Evolutionary conservation across 2,329 filamentous ascomycete genomes (phyloP).

Genomic region (Coleophoma crateriformis): DNA sequence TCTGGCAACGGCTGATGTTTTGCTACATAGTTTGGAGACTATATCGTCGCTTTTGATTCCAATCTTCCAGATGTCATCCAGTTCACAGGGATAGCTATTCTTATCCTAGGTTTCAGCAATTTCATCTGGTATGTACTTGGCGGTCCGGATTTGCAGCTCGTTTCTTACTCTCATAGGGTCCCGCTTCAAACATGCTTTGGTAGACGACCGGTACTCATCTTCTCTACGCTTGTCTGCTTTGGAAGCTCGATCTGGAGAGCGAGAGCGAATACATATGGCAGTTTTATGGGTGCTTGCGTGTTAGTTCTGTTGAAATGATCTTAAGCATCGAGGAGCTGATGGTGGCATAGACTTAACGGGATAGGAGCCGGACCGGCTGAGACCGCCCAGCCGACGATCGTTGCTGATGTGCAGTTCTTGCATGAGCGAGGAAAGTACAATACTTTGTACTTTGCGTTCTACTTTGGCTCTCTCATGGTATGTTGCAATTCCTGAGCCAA

Average conservation of each 20-base stretch:
- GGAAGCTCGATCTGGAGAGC: slow-evolving; percentile 46
- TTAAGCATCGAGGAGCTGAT: neutral
- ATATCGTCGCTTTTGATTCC: slow-evolving; percentile 49
- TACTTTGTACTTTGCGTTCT: slow-evolving; percentile 50
- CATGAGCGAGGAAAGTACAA: slow-evolving; percentile 55
- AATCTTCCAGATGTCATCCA: slow-evolving; percentile 44
- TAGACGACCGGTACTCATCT: slow-evolving; percentile 40
- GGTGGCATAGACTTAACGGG: slow-evolving; percentile 42
- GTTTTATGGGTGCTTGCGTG: slow-evolving; percentile 59
- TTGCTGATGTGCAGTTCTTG: slow-evolving; percentile 60
- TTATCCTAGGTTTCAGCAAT: slow-evolving; percentile 43
- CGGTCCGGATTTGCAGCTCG: neutral
- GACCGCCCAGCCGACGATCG: slow-evolving; percentile 56
- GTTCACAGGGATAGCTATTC: slow-evolving; percentile 41
- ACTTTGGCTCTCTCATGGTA: slow-evolving; percentile 58
- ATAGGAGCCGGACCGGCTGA: slow-evolving; percentile 58
- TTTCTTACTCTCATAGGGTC: slow-evolving; percentile 22
- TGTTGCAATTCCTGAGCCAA: slow-evolving; percentile 11
- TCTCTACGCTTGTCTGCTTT: slow-evolving; percentile 36
- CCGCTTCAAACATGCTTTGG: slow-evolving; percentile 41
- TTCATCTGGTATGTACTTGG: slow-evolving; percentile 36
- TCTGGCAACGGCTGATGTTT: neutral
- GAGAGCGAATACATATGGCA: slow-evolving; percentile 48
- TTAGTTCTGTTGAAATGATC: slow-evolving; percentile 6
- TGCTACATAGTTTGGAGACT: slow-evolving; percentile 40